Percentiles rank a stretch among this genome's conserved stretches.
Evolutionary conservation across 306 rosid genomes (phyloP).

Genomic region (Notholithocarpus densiflorus): DNA sequence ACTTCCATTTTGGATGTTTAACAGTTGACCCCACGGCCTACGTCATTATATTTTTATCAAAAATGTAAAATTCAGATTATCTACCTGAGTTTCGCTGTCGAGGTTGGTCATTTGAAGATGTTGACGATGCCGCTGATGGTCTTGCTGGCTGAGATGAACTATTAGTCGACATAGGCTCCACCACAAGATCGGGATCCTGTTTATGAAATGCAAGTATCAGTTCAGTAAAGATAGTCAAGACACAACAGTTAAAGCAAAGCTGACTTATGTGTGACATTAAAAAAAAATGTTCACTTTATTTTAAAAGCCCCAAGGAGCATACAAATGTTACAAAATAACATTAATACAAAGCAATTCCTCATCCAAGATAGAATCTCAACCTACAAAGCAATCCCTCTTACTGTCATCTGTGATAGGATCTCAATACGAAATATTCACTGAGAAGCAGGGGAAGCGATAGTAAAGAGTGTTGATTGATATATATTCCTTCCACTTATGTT

Average conservation of each 20-base stretch:
- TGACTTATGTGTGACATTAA: not conserved
- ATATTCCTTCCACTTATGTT: not conserved
- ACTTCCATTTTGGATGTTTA: not conserved
- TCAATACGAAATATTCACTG: not conserved
- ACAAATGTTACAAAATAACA: not conserved
- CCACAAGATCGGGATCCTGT: slow-evolving; percentile 86
- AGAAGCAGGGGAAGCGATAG: not conserved
- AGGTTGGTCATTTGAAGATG: slow-evolving; percentile 52
- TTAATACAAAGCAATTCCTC: not conserved
- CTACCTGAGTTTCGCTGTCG: slow-evolving; percentile 58
- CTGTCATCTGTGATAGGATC: not conserved
- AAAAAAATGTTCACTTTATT: not conserved
- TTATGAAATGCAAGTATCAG: slow-evolving; percentile 15
- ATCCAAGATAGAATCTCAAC: not conserved
- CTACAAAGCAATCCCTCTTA: not conserved
- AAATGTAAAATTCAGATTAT: slow-evolving; percentile 5
- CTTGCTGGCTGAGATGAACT: slow-evolving; percentile 67
- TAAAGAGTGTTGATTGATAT: not conserved
- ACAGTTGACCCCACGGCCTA: no score
- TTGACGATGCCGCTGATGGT: slow-evolving; percentile 40
- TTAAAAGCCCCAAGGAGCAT: not conserved
- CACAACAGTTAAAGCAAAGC: not conserved
- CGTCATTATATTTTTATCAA: no score
- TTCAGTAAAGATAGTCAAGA: slow-evolving; percentile 5
- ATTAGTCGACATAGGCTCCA: slow-evolving; percentile 60